A percentile compares a stretch with the other conserved stretches of the same genome.
phyloP scores from a whole-genome alignment of 2,329 filamentous ascomycete species.

The Claviceps sp. region DNA sequence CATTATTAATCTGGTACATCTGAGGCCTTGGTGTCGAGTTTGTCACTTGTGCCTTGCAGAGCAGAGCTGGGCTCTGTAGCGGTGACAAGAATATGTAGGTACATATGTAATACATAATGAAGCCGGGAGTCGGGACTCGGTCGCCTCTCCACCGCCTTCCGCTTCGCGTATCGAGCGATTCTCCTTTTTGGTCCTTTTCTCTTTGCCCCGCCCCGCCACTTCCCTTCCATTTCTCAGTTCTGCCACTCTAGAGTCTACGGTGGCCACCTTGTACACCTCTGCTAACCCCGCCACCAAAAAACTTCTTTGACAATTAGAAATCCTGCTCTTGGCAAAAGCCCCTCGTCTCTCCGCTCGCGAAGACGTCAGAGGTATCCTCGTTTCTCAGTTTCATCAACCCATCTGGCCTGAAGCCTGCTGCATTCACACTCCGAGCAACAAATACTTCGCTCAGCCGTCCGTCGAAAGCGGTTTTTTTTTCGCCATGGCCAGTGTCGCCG shows the following conservation, averaged over 20 bases:
- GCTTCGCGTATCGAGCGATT: neutral
- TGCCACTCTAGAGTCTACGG: neutral
- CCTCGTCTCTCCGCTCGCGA: neutral
- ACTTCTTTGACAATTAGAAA: constrained; percentile 12
- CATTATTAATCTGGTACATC: too few relatives aligned
- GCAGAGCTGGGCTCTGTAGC: too few relatives aligned
- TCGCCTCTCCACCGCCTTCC: constrained; percentile 2
- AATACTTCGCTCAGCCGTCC: neutral
- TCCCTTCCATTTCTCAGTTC: neutral
- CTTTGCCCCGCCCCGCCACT: neutral
- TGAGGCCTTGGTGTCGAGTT: too few relatives aligned
- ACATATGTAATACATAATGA: too few relatives aligned
- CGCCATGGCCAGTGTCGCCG: constrained; percentile 33
- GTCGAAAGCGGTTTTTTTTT: neutral
- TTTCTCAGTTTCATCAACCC: neutral
- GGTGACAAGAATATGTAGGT: too few relatives aligned
- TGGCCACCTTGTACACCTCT: neutral
- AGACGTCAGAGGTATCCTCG: neutral
- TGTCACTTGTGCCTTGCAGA: too few relatives aligned
- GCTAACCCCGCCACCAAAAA: constrained; percentile 14
- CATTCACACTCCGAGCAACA: neutral
- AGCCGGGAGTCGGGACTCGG: too few relatives aligned
- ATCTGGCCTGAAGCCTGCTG: neutral
- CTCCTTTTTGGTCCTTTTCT: neutral
- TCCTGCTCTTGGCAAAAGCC: constrained; percentile 2